A percentile compares a stretch with the other conserved stretches of the same genome.
Evolutionary conservation across 2,329 filamentous ascomycete genomes (phyloP).

Genomic region (Exophiala spinifera): DNA sequence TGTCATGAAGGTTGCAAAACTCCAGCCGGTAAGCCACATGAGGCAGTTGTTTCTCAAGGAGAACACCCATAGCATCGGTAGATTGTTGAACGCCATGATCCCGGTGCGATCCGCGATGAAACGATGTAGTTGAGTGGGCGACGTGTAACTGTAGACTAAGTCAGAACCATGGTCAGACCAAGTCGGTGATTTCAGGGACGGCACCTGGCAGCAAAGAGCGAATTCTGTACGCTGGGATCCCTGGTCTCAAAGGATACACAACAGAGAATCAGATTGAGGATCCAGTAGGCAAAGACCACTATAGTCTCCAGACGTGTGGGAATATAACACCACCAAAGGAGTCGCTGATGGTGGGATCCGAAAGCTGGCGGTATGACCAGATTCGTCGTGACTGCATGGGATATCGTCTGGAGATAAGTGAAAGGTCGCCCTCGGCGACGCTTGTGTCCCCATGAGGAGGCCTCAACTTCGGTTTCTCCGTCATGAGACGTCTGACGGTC

Average conservation of each 20-base stretch:
- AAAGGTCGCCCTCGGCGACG: slow-evolving; percentile 9
- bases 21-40: slow-evolving; percentile 66
- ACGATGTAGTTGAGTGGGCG: slow-evolving; percentile 43
- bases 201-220: too few species aligned
- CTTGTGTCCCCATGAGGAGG: slow-evolving; percentile 3
- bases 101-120: slow-evolving; percentile 63
- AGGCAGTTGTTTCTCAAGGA: slow-evolving; percentile 64
- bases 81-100: slow-evolving; percentile 60
- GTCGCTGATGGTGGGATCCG: slow-evolving; percentile 40
- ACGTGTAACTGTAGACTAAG: slow-evolving; percentile 12
- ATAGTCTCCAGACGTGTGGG: slow-evolving; percentile 49
- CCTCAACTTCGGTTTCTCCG: too few species aligned
- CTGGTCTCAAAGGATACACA: slow-evolving; percentile 43
- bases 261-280: slow-evolving; percentile 44
- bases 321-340: slow-evolving; percentile 45
- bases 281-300: slow-evolving; percentile 44
- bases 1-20: slow-evolving; percentile 62
- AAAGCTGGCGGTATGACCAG: slow-evolving; percentile 45
- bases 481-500: too few species aligned
- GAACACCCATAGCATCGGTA: slow-evolving; percentile 65
- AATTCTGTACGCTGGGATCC: too few species aligned
- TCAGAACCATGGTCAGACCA: too few species aligned
- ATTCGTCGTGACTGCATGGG: slow-evolving; percentile 37
- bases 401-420: slow-evolving; percentile 1
- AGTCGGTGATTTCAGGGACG: background rate